phyloP scores from a whole-genome alignment of 352 stramenopile species.

The Globisporangium middletonii region DNA sequence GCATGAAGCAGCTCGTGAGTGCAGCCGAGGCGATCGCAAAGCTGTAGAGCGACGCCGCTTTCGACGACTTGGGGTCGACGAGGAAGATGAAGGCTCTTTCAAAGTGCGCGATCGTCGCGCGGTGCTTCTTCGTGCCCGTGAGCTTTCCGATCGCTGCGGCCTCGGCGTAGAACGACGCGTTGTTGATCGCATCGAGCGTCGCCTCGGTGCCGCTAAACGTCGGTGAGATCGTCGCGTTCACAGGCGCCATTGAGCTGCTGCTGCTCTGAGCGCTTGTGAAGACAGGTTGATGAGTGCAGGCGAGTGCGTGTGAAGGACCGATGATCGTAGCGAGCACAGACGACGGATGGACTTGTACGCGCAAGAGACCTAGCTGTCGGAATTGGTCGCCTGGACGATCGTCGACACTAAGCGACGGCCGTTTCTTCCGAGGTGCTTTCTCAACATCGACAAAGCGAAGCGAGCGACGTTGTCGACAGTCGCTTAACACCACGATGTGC shows the following conservation, averaged over 20 bases:
- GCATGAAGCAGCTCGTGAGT: slow-evolving; percentile 66
- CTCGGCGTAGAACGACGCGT: slow-evolving; percentile 46
- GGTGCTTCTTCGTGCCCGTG: slow-evolving; percentile 14
- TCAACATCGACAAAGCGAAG: no score
- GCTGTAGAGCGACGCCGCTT: slow-evolving; percentile 56
- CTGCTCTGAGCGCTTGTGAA: no score
- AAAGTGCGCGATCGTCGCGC: slow-evolving; percentile 46
- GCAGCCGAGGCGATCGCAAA: slow-evolving; percentile 64
- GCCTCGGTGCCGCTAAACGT: slow-evolving; percentile 52
- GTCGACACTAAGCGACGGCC: no score
- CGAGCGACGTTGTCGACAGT: no score
- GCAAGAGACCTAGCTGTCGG: no score
- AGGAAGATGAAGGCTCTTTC: slow-evolving; percentile 67
- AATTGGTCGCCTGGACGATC: no score
- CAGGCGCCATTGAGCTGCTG: not conserved
- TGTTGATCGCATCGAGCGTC: slow-evolving; percentile 45
- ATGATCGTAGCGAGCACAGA: no score
- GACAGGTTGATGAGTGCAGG: no score
- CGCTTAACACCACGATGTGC: no score
- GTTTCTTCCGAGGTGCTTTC: no score
- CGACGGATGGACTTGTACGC: no score
- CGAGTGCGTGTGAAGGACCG: no score
- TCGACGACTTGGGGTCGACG: slow-evolving; percentile 64
- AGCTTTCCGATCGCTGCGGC: slow-evolving; percentile 25
- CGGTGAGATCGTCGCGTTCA: slow-evolving; percentile 47